These are phyloP conservation scores for Xylaria sp. DNA, from an alignment of 2,329 filamentous ascomycete species.

Conservation along the genomic window DNA sequence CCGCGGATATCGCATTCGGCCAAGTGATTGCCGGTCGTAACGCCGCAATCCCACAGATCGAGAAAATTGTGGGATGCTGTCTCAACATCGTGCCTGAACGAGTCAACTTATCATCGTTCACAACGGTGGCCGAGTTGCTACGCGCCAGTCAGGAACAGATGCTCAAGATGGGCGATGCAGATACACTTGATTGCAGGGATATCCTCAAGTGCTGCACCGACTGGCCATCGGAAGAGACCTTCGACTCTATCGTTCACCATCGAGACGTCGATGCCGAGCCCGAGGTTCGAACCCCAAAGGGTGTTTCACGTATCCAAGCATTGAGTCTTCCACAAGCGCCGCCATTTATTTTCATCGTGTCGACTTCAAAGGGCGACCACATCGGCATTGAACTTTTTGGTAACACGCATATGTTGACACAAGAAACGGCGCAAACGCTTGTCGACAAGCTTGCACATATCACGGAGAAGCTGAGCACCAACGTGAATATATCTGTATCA, in stretches of 20 bases:
- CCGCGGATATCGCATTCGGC: slow-evolving; percentile 14
- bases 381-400: slow-evolving; percentile 15
- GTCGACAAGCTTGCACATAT: slow-evolving; percentile 8
- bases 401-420: slow-evolving; percentile 20
- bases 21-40: slow-evolving; percentile 22
- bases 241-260: slow-evolving; percentile 23
- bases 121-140: slow-evolving; percentile 8
- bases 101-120: slow-evolving; percentile 9
- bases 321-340: slow-evolving; percentile 4
- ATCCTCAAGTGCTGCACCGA: slow-evolving; percentile 17
- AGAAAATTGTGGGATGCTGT: slow-evolving; percentile 21
- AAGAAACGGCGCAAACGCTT: slow-evolving; percentile 12
- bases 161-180: slow-evolving; percentile 16
- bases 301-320: slow-evolving; percentile 1
- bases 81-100: slow-evolving; percentile 22
- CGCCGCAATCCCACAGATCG: slow-evolving; percentile 3
- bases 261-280: slow-evolving; percentile 19
- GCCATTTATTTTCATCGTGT: slow-evolving; percentile 18
- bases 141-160: slow-evolving; percentile 13
- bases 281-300: slow-evolving; percentile 10
- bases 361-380: slow-evolving; percentile 4
- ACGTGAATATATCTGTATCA: neutral
- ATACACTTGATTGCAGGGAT: slow-evolving; percentile 13
- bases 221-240: slow-evolving; percentile 13
- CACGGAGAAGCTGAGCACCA: slow-evolving; percentile 10